phyloP scores from a whole-genome alignment of 2,329 filamentous ascomycete genomes.

The Talaromyces sp. region DNA sequence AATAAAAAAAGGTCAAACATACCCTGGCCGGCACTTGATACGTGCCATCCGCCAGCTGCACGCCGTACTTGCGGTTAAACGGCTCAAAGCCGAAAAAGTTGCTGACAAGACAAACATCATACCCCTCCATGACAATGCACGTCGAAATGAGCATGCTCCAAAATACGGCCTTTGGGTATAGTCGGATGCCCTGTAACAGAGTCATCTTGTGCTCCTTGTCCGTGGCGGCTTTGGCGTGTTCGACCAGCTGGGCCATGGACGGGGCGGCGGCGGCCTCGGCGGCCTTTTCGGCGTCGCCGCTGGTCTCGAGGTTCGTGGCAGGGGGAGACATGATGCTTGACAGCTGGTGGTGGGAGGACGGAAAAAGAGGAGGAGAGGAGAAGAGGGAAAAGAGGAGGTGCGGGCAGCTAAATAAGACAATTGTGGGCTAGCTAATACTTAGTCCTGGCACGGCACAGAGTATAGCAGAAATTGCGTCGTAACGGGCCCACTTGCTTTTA shows the following conservation, averaged over 20 bases:
- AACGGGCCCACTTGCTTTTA: neutral
- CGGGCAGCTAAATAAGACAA: neutral
- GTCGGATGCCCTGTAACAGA: constrained; percentile 66
- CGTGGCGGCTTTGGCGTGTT: constrained; percentile 37
- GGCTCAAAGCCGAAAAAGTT: constrained; percentile 60
- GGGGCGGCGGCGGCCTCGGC: constrained; percentile 20
- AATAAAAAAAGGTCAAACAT: constrained; percentile 11
- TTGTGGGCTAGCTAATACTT: neutral
- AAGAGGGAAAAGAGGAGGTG: neutral
- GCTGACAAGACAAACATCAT: constrained; percentile 74
- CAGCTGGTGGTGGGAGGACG: too few species aligned
- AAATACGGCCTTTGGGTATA: constrained; percentile 80
- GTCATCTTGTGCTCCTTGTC: constrained; percentile 59
- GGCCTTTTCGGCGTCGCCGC: neutral
- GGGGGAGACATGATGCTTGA: neutral
- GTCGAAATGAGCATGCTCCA: constrained; percentile 87
- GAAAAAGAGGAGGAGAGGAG: neutral
- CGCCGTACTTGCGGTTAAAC: constrained; percentile 39
- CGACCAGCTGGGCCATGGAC: constrained; percentile 28
- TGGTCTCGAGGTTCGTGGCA: neutral
- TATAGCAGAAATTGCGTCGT: neutral
- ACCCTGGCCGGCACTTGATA: constrained; percentile 36
- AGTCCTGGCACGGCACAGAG: neutral
- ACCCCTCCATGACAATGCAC: constrained; percentile 87
- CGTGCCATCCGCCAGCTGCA: constrained; percentile 22